phyloP scores from a whole-genome alignment of 768 basidiomycete species.

The Filobasidium floriforme region DNA sequence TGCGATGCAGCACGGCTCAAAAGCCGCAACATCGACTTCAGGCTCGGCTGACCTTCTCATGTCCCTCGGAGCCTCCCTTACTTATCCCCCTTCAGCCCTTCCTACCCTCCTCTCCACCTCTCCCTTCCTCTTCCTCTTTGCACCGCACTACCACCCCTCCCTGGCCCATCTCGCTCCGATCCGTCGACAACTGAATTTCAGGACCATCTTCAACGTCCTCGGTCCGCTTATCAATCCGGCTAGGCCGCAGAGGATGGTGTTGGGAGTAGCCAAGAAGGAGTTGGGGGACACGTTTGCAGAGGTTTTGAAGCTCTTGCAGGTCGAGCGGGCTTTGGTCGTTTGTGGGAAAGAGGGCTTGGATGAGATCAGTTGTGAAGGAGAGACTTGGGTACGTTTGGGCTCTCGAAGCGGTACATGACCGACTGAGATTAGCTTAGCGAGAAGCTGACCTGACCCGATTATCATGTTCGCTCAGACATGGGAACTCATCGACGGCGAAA shows the following conservation, averaged over 20 bases:
- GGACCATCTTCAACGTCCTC: constrained; percentile 91
- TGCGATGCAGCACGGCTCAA: constrained; percentile 59
- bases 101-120: constrained; percentile 50
- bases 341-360: constrained; percentile 87
- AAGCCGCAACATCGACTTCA: constrained; percentile 84
- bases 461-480: constrained; percentile 58
- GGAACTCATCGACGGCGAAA: constrained; percentile 53
- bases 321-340: constrained; percentile 79
- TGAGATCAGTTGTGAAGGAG: constrained; percentile 90
- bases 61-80: constrained; percentile 62
- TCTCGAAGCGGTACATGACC: too few relatives aligned
- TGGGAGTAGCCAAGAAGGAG: constrained; percentile 76
- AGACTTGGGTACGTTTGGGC: constrained; percentile 66
- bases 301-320: constrained; percentile 64
- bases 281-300: constrained; percentile 75
- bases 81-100: constrained; percentile 54
- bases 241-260: constrained; percentile 73
- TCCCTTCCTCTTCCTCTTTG: constrained; percentile 89
- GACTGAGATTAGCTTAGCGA: neutral
- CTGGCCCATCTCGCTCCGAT: constrained; percentile 73
- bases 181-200: constrained; percentile 79
- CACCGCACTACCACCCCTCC: constrained; percentile 84
- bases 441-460: too few relatives aligned
- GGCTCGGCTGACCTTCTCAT: constrained; percentile 89
- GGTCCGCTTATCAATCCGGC: constrained; percentile 93